phyloP scores from a whole-genome alignment of 2,329 filamentous ascomycete genomes.

The Amesomyces nigricolor region DNA sequence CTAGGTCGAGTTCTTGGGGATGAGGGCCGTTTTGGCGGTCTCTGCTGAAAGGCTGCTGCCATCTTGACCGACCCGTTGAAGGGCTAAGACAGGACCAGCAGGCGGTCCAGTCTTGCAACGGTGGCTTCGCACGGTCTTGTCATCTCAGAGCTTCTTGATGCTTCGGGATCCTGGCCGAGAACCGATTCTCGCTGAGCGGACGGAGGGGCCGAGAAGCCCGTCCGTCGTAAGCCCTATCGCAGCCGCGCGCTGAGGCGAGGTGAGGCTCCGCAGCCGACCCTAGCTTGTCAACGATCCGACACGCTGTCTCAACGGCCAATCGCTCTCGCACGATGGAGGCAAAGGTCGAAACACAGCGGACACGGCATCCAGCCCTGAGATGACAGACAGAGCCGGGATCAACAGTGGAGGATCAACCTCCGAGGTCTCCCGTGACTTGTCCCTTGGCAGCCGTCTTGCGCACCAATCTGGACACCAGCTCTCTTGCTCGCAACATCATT shows the following conservation, averaged over 20 bases:
- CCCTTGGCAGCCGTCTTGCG: conserved; percentile 5
- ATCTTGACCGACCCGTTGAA: conserved; percentile 10
- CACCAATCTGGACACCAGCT: conserved; percentile 6
- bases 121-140: not conserved
- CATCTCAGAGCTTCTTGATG: not conserved
- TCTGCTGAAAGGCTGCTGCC: conserved; percentile 8
- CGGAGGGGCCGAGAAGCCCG: conserved; percentile 14
- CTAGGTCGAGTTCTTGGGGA: conserved; percentile 10
- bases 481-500: not conserved
- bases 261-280: conserved; percentile 18
- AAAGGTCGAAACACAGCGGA: not conserved
- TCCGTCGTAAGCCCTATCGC: not conserved
- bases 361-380: not conserved
- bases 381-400: not conserved
- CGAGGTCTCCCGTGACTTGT: conserved; percentile 6
- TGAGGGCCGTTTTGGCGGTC: conserved; percentile 8
- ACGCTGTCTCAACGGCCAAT: not conserved
- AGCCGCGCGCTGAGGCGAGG: conserved; percentile 6
- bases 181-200: not conserved
- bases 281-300: not conserved
- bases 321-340: not conserved
- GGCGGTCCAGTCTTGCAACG: not conserved
- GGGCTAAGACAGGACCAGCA: not conserved
- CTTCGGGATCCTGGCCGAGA: not conserved
- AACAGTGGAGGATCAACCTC: conserved; percentile 14